Base-by-base conservation (phyloP, 441 rosid genomes). In the Gossypium davidsonii region DNA sequence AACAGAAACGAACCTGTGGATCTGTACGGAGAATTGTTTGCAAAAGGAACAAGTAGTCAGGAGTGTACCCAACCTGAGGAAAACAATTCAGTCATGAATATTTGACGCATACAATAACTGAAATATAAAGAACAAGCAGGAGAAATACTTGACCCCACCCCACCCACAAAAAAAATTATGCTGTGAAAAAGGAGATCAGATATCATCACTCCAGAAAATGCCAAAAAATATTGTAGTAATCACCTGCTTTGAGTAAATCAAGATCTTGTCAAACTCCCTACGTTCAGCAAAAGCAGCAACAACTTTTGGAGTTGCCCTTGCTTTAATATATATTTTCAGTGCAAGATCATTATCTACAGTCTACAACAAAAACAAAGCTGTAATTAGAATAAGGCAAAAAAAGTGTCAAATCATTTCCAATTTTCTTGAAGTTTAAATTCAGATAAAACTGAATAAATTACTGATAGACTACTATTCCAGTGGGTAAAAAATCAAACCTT, bases 331-430 rank as follows among this genome's bases (percentile, higher is more conserved):
- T 78, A 96, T 92, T 83, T 96, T 96, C 74, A 96, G 76, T 0
- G 98, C 99, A 73, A 96, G 97, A 80, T 96, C 99, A 85, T 96
- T 94, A 85, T 96, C 99, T 78, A 96, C 99, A 60, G 99, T 96
- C 99, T 96, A 79, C 77, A 88, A 59, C 69, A 75, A 23, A 64
- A 73, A 67, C 42, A 79, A 73, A 62, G 15, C 21, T 39, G 49
- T 31, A 56, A 73, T 71, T 57, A 49, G 63, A 66, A 39, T 46
- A 11, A 34, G 20, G 59, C 64, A 34, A 21, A 28, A 53, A 39
- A 23, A 21, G 8, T 26, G 15, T 39, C 62, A 39, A 20, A n/a
- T 34, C 10, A 69, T 9, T 46, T 20, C 44, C 51, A 62, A 28
- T 48, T 56, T 58, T 65, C 31, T 26, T 1, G 4, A 39, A 70